Evolutionary conservation across 495 filamentous ascomycete species (phyloP).

Genomic region (Darksidea phi): DNA sequence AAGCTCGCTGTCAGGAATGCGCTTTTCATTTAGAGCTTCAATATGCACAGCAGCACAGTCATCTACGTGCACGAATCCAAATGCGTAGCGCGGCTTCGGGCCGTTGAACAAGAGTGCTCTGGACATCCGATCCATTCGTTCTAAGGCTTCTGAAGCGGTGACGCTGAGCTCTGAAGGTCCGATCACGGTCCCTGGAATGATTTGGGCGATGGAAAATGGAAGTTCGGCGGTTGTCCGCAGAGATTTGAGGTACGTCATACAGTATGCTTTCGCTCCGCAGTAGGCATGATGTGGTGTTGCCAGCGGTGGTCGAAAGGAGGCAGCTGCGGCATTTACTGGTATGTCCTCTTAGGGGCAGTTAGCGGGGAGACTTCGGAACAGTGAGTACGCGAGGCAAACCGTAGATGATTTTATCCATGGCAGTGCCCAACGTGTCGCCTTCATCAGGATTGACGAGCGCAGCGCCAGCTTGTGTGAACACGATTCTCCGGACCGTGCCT

Average conservation of each 20-base stretch:
- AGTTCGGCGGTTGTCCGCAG: neutral
- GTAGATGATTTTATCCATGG: conserved; percentile 22
- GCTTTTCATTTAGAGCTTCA: conserved; percentile 15
- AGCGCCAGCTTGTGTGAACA: conserved; percentile 29
- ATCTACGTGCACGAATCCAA: conserved; percentile 26
- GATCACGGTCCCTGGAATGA: conserved; percentile 29
- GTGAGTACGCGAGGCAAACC: conserved; percentile 1
- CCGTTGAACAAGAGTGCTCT: conserved; percentile 19
- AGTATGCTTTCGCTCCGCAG: conserved; percentile 26
- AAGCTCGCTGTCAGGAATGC: neutral
- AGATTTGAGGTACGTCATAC: conserved; percentile 21
- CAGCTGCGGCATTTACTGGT: neutral
- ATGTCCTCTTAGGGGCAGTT: conserved; percentile 16
- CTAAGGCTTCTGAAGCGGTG: neutral
- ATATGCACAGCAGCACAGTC: conserved; percentile 25
- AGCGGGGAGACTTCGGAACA: neutral
- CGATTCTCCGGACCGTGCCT: conserved; percentile 20
- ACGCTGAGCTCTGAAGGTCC: conserved; percentile 19
- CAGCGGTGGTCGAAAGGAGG: conserved; percentile 24
- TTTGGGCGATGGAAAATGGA: conserved; percentile 26
- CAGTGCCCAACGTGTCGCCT: conserved; percentile 20
- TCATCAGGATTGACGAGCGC: conserved; percentile 24
- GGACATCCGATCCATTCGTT: conserved; percentile 21
- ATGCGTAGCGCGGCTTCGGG: conserved; percentile 10
- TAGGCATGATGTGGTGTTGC: conserved; percentile 26